Percentiles rank a stretch among this genome's conserved stretches.
Evolutionary conservation across 495 filamentous ascomycete species (phyloP).

Genomic region (Podospora tetraspora): DNA sequence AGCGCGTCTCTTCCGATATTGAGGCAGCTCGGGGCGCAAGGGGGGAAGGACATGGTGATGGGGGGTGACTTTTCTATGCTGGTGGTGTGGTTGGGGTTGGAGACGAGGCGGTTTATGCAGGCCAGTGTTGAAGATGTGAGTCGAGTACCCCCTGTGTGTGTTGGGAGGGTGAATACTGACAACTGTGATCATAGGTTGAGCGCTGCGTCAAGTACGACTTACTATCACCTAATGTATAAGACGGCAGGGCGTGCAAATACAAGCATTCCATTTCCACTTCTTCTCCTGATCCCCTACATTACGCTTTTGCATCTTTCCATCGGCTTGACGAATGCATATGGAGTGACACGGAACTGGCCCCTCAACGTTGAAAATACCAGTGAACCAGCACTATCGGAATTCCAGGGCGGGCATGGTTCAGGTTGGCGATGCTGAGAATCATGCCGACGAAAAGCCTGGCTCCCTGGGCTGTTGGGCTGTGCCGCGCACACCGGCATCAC

Average conservation of each 20-base stretch:
- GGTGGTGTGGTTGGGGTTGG: slow-evolving; percentile 88
- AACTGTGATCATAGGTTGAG: slow-evolving; percentile 50
- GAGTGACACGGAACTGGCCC: not conserved
- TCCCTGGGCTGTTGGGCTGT: slow-evolving; percentile 82
- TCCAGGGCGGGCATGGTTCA: not conserved
- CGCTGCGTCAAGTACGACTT: slow-evolving; percentile 51
- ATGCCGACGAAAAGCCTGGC: slow-evolving; percentile 92
- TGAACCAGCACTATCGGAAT: too few species aligned
- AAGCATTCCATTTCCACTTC: not conserved
- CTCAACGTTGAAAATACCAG: not conserved
- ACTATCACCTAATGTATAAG: slow-evolving; percentile 59
- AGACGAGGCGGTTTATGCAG: slow-evolving; percentile 81
- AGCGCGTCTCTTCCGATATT: slow-evolving; percentile 85
- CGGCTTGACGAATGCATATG: not conserved
- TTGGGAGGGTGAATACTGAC: slow-evolving; percentile 18
- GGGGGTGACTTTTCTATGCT: slow-evolving; percentile 87
- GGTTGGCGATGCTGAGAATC: slow-evolving; percentile 61
- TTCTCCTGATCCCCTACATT: too few species aligned
- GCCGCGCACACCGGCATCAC: slow-evolving; percentile 97
- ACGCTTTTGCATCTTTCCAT: not conserved
- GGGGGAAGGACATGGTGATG: slow-evolving; percentile 59
- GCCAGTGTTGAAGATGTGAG: slow-evolving; percentile 82
- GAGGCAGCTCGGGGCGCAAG: slow-evolving; percentile 75
- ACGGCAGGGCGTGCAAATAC: not conserved
- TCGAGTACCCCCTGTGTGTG: not conserved